phyloP scores from a whole-genome alignment of 495 filamentous ascomycete genomes.

The Neurospora sp. region DNA sequence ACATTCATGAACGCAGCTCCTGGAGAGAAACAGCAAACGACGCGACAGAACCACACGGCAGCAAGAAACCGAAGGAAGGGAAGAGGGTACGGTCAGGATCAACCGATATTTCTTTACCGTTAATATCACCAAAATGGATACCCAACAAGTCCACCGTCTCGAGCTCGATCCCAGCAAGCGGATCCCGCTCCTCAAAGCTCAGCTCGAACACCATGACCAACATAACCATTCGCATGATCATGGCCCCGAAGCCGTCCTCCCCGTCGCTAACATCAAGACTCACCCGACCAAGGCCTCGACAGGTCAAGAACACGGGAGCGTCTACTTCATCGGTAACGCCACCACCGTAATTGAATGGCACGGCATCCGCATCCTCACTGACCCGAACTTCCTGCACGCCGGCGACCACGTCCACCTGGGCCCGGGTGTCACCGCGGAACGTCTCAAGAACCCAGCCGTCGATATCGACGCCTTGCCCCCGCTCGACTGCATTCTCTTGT shows the following conservation, averaged over 20 bases:
- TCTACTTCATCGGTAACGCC: conserved; percentile 55
- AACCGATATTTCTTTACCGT: too few relatives aligned
- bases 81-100: too few relatives aligned
- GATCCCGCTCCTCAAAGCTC: conserved; percentile 11
- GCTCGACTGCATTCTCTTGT: conserved; percentile 51
- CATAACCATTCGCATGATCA: conserved; percentile 1
- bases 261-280: conserved; percentile 8
- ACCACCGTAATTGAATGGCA: conserved; percentile 58
- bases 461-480: conserved; percentile 51
- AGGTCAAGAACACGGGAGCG: conserved; percentile 11
- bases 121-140: background rate
- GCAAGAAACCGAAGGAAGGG: too few relatives aligned
- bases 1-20: background rate
- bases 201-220: background rate
- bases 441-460: conserved; percentile 49
- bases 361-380: conserved; percentile 54
- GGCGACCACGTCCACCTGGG: conserved; percentile 61
- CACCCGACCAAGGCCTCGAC: conserved; percentile 2
- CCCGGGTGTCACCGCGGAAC: conserved; percentile 44
- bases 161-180: conserved; percentile 14
- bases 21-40: background rate
- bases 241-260: conserved; percentile 5
- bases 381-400: conserved; percentile 62
- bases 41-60: background rate
- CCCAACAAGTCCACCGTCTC: conserved; percentile 4